Conservation (phyloP, 805 yeast species). For the Kurtzmaniella fragi region DNA sequence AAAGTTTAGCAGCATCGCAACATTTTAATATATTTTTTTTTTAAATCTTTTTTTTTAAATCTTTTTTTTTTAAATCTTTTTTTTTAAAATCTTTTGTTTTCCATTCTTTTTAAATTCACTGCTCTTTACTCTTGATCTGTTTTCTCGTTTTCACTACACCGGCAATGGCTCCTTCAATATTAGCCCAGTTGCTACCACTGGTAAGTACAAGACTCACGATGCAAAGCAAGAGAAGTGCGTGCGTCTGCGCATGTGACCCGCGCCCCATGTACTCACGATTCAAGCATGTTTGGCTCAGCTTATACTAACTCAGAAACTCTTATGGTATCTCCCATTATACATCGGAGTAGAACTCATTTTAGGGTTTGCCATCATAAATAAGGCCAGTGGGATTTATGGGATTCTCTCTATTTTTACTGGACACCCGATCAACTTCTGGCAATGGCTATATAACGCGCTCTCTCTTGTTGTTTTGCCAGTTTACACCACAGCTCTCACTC, state of each 20-base stretch:
- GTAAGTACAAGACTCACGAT: constrained; percentile 1
- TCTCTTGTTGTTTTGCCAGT: constrained; percentile 61
- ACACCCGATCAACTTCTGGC: constrained; percentile 76
- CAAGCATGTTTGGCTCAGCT: neutral
- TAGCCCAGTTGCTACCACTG: neutral
- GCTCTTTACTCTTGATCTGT: too few species aligned
- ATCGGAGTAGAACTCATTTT: constrained; percentile 82
- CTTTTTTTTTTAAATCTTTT: too few species aligned
- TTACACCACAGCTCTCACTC: constrained; percentile 54
- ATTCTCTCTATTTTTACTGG: constrained; percentile 82
- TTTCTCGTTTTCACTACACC: too few species aligned
- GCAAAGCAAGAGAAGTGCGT: too few species aligned
- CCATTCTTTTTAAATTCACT: too few species aligned
- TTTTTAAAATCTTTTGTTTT: too few species aligned
- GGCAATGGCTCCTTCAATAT: neutral
- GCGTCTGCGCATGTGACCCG: neutral
- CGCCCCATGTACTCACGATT: neutral
- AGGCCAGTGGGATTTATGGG: constrained; percentile 87
- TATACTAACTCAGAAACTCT: constrained; percentile 43
- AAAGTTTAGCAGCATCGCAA: too few species aligned
- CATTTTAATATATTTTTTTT: too few species aligned
- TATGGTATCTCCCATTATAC: constrained; percentile 72
- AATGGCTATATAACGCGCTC: constrained; percentile 72
- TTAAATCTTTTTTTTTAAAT: too few species aligned
- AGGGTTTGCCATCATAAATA: constrained; percentile 74